These are phyloP conservation scores for Ustilago loliicola DNA, from an alignment of 1,284 basidiomycete genomes.

Conservation along the genomic window DNA sequence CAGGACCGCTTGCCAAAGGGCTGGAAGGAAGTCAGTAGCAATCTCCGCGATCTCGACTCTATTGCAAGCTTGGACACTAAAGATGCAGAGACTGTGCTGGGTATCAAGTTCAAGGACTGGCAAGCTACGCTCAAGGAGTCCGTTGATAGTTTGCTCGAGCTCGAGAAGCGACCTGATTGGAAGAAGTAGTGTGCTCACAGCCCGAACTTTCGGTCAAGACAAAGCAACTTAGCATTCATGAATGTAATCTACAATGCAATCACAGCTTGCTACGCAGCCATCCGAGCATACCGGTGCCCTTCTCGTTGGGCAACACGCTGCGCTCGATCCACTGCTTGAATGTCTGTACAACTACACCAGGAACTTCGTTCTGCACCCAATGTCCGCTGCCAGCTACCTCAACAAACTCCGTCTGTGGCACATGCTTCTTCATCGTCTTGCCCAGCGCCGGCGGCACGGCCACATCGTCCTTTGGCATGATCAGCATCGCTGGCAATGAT, in stretches of 20 bases:
- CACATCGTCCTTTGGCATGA: slow-evolving; percentile 48
- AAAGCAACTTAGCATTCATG: too few relatives aligned
- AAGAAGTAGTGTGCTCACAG: too few relatives aligned
- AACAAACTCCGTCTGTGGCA: slow-evolving; percentile 45
- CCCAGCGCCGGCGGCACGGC: slow-evolving; percentile 50
- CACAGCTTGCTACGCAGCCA: slow-evolving; percentile 43
- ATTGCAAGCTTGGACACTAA: slow-evolving; percentile 54
- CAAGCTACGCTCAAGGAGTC: slow-evolving; percentile 59
- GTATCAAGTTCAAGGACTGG: slow-evolving; percentile 57
- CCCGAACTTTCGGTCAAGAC: too few relatives aligned
- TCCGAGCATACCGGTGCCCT: slow-evolving; percentile 32
- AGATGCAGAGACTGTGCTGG: slow-evolving; percentile 45
- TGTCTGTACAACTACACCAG: slow-evolving; percentile 35
- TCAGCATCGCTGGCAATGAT: slow-evolving; percentile 46
- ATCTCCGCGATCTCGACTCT: slow-evolving; percentile 24
- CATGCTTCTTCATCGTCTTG: slow-evolving; percentile 48
- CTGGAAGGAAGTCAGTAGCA: slow-evolving; percentile 47
- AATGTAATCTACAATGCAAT: neutral
- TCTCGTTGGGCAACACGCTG: slow-evolving; percentile 47
- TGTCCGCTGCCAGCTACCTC: slow-evolving; percentile 44
- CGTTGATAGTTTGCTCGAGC: slow-evolving; percentile 52
- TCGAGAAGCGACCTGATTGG: slow-evolving; percentile 55
- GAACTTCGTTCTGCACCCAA: slow-evolving; percentile 55
- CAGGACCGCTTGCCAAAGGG: slow-evolving; percentile 58
- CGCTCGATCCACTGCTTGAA: slow-evolving; percentile 54